These are phyloP conservation scores for Phlegmacium glaucopus DNA, from an alignment of 768 basidiomycete species.

Conservation along the genomic window DNA sequence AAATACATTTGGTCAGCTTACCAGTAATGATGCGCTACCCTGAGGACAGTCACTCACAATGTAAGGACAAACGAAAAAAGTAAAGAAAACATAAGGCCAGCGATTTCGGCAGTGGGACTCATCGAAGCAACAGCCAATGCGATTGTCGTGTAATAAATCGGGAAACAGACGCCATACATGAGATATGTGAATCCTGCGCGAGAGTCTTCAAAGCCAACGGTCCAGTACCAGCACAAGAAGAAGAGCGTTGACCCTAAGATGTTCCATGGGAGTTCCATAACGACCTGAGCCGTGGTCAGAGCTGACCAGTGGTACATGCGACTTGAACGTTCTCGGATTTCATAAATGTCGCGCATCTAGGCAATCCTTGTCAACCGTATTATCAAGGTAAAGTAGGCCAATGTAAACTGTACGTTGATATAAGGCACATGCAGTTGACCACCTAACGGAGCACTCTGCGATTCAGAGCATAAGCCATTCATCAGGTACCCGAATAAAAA, in stretches of 20 bases:
- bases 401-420: slow-evolving; percentile 24
- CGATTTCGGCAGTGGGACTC: slow-evolving; percentile 56
- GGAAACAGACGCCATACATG: slow-evolving; percentile 48
- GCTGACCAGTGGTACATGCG: slow-evolving; percentile 65
- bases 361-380: not conserved
- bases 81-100: slow-evolving; percentile 52
- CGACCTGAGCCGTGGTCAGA: slow-evolving; percentile 47
- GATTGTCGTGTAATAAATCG: slow-evolving; percentile 58
- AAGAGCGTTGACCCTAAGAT: slow-evolving; percentile 51
- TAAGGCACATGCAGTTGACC: slow-evolving; percentile 62
- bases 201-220: slow-evolving; percentile 49
- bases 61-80: slow-evolving; percentile 60
- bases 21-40: not conserved
- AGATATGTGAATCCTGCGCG: slow-evolving; percentile 58
- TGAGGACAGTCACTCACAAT: slow-evolving; percentile 37
- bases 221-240: slow-evolving; percentile 70
- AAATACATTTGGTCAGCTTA: not conserved
- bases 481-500: not conserved
- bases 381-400: not conserved
- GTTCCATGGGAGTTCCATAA: slow-evolving; percentile 61
- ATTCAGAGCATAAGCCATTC: not conserved
- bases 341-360: slow-evolving; percentile 52
- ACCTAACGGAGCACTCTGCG: slow-evolving; percentile 42
- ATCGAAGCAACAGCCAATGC: slow-evolving; percentile 58
- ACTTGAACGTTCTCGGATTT: slow-evolving; percentile 62